Evolutionary conservation across 257 asterid species (phyloP).

Genomic region (Primulina tabacum): DNA sequence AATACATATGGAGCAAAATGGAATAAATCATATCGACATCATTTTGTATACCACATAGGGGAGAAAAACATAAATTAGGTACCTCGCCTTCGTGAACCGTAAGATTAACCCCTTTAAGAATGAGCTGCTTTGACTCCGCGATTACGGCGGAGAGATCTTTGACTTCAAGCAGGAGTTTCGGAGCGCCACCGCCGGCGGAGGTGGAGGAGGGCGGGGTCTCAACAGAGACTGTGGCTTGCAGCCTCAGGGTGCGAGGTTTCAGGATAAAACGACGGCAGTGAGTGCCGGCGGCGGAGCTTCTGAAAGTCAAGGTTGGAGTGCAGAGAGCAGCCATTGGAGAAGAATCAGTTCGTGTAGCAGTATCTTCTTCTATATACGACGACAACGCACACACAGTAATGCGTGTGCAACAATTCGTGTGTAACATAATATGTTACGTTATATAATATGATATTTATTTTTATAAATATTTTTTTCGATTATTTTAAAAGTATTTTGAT

Average conservation of each 20-base stretch:
- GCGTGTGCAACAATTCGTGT: too few relatives aligned
- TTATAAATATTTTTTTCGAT: too few relatives aligned
- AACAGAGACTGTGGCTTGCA: slow-evolving; percentile 51
- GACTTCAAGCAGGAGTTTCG: slow-evolving; percentile 73
- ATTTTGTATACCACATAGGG: neutral
- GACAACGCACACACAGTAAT: too few relatives aligned
- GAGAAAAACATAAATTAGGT: slow-evolving; percentile 5
- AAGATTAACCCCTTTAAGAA: slow-evolving; percentile 91
- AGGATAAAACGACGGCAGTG: slow-evolving; percentile 34
- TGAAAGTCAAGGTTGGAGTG: slow-evolving; percentile 39
- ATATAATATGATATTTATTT: too few relatives aligned
- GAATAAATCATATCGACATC: neutral
- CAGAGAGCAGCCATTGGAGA: slow-evolving; percentile 39
- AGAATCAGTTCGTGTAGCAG: too few relatives aligned
- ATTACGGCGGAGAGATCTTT: slow-evolving; percentile 74
- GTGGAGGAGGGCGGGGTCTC: slow-evolving; percentile 56
- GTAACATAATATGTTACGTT: too few relatives aligned
- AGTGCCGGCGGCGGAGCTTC: slow-evolving; percentile 26
- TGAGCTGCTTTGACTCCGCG: slow-evolving; percentile 62
- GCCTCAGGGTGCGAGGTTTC: slow-evolving; percentile 24
- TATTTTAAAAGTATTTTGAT: too few relatives aligned
- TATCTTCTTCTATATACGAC: too few relatives aligned
- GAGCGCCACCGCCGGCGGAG: slow-evolving; percentile 35
- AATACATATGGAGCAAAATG: neutral
- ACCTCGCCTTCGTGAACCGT: slow-evolving; percentile 92